Conservation (phyloP, 2,329 filamentous ascomycete species). For the Cytospora chrysosperma region DNA sequence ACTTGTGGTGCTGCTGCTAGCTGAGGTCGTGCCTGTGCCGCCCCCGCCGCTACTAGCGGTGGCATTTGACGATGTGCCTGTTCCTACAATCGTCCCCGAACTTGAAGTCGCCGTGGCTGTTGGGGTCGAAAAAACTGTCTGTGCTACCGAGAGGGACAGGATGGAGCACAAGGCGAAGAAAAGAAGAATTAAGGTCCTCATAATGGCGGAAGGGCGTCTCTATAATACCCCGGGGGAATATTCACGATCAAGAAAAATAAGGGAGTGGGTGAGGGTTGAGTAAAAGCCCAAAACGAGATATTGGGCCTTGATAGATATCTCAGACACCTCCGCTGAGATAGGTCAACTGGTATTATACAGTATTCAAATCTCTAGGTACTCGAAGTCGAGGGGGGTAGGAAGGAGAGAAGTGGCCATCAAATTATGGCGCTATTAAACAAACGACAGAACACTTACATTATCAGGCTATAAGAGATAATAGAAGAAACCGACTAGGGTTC, state of each 20-base stretch:
- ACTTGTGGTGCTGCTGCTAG: constrained; percentile 29
- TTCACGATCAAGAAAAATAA: not conserved
- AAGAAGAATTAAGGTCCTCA: constrained; percentile 26
- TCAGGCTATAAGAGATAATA: too few species aligned
- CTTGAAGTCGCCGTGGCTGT: constrained; percentile 17
- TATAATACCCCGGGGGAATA: not conserved
- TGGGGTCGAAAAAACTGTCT: constrained; percentile 33
- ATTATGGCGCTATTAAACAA: not conserved
- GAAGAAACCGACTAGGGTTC: not conserved
- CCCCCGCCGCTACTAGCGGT: constrained; percentile 26
- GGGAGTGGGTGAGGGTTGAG: not conserved
- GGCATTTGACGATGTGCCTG: constrained; percentile 23
- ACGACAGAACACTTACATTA: not conserved
- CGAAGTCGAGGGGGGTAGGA: not conserved
- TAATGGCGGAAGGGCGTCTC: constrained; percentile 8
- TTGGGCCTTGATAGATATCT: constrained; percentile 2
- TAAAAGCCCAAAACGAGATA: not conserved
- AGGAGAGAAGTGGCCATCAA: not conserved
- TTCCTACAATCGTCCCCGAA: constrained; percentile 10
- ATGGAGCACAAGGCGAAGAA: constrained; percentile 35
- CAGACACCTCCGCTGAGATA: not conserved
- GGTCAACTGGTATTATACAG: not conserved
- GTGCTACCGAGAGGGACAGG: constrained; percentile 32
- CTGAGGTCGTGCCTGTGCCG: constrained; percentile 27
- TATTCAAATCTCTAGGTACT: not conserved